Evolutionary conservation across 768 basidiomycete species (phyloP), one percentile per base, ranked within the genome.

Genomic region (Infundibulicybe gibba): DNA sequence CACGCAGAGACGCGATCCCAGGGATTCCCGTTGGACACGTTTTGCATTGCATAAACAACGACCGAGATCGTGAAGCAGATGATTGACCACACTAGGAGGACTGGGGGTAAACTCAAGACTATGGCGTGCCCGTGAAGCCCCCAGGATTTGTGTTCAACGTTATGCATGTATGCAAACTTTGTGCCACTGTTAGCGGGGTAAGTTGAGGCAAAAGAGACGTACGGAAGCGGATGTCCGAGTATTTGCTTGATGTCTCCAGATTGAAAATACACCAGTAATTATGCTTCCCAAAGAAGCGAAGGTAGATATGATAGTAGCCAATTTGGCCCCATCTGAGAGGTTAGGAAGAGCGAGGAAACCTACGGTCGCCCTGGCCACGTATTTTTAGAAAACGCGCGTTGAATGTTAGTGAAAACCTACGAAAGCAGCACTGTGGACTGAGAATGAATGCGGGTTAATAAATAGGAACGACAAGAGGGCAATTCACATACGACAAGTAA

Each of bases 21-120:
- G 2, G 55, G 40, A 21, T 55, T 55, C 5, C 44, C 50, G 16
- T 49, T 50, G 1, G 56, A 53, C 12, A 68, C 51, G 19, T 60
- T 67, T 55, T 77, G 66, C 45, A 72, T 53, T 14, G 70, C 66
- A 49, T 72, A 79, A 12, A 70, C 69, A 6, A 80, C 59, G 30
- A 77, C 63, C 0, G 77, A 70, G 1, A 69, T 53, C 0, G 72
- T 68, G 56, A 81, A 80, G 0, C 69, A 59, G 17, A 77, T 56
- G 41, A 79, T 72, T 10, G 77, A 71, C 78, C 79, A 80, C 2
- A 80, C 71, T 8, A 80, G 69, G n/a, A 79, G 66, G 16, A 76
- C 74, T 6, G 75, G 70, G 2, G 79, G 78, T 35, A 79, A 66
- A 52, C 74, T 76, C 17, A 79, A 68, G 6, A 77, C 62, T 49